Base-by-base conservation (phyloP, 345 rosid genomes). In the Salix arbutifolia region DNA sequence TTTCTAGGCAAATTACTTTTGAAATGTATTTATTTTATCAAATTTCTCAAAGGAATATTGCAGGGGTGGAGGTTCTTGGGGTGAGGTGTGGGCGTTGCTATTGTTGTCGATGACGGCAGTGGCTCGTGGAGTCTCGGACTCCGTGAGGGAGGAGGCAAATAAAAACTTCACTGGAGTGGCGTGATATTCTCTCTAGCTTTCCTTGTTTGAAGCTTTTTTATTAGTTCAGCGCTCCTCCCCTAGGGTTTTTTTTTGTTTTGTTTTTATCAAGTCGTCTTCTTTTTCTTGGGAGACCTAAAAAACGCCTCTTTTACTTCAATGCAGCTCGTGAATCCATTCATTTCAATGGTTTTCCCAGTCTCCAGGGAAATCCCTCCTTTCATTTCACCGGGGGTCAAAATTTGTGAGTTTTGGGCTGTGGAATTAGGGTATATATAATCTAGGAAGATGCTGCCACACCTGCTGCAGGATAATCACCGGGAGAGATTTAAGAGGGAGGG, bases 81-180 rank as follows among this genome's bases (percentile, higher is more conserved):
- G 37, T 33, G 37, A 1, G 37, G 37, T 5, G 37, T 33, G 14
- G 50, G 14, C 12, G 46, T 3, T n/a, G 52, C 26, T 19, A 10
- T 10, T 52, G 19, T 26, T 23, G 58, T 74, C 9, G 85, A 35
- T 37, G 91, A 84, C 83, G 94, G 84, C 86, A 75, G 81, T 31
- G 77, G 81, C 83, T 84, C 94, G 97, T 91, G 96, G 87, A 78
- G 80, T 89, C 89, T 92, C 86, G 92, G 80, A 74, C 30, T 76
- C 78, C 76, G 91, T 82, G 90, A 62, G 46, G 42, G 37, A 42
- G 46, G 40, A 73, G 74, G 26, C 11, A 67, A 16, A n/a, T 11
- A 37, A 77, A 77, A 64, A 44, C 66, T 83, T 86, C 85, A 80
- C 73, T 84, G 18, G 85, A 71, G 77, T 66, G 58, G 90, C 89